These are phyloP conservation scores for Vitis riparia DNA, from an alignment of 164 flowering plant species.

Conservation along the genomic window DNA sequence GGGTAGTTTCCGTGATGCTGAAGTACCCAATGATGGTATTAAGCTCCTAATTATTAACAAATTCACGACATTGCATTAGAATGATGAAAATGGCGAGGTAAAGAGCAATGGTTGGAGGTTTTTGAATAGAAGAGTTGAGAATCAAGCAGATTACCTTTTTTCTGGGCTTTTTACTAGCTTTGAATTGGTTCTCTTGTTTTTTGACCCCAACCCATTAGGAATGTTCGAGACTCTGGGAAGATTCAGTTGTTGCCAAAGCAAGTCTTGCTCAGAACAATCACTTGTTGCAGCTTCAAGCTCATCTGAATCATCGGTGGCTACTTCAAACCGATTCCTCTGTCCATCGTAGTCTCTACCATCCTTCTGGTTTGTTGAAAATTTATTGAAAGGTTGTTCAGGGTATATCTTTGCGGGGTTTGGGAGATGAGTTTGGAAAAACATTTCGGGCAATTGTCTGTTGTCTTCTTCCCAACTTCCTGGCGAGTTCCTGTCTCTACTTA, in stretches of 20 bases:
- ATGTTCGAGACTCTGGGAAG: slow-evolving; percentile 26
- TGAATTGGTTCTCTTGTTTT: slow-evolving; percentile 27
- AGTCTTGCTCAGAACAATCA: slow-evolving; percentile 57
- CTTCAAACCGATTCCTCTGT: slow-evolving; percentile 23
- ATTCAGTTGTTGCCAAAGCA: slow-evolving; percentile 31
- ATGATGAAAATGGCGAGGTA: neutral
- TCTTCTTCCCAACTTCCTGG: slow-evolving; percentile 27
- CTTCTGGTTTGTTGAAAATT: slow-evolving; percentile 22
- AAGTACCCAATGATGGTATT: slow-evolving; percentile 42
- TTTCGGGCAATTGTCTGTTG: slow-evolving; percentile 22
- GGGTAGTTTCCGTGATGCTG: slow-evolving; percentile 33
- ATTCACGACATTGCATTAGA: neutral
- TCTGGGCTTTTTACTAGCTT: slow-evolving; percentile 34
- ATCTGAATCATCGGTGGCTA: slow-evolving; percentile 41
- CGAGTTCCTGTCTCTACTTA: slow-evolving; percentile 15
- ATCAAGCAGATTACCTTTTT: slow-evolving; percentile 26
- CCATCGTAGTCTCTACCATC: slow-evolving; percentile 41
- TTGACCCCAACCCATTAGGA: slow-evolving; percentile 34
- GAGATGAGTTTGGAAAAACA: slow-evolving; percentile 20
- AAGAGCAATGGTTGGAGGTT: neutral
- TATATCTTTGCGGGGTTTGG: slow-evolving; percentile 34
- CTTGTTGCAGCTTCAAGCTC: slow-evolving; percentile 51
- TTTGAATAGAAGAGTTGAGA: neutral
- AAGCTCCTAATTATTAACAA: slow-evolving; percentile 30
- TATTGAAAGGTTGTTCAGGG: slow-evolving; percentile 25